These are phyloP conservation scores for Discostella stelligeroides DNA, from an alignment of 108 stramenopile species.

Conservation along the genomic window DNA sequence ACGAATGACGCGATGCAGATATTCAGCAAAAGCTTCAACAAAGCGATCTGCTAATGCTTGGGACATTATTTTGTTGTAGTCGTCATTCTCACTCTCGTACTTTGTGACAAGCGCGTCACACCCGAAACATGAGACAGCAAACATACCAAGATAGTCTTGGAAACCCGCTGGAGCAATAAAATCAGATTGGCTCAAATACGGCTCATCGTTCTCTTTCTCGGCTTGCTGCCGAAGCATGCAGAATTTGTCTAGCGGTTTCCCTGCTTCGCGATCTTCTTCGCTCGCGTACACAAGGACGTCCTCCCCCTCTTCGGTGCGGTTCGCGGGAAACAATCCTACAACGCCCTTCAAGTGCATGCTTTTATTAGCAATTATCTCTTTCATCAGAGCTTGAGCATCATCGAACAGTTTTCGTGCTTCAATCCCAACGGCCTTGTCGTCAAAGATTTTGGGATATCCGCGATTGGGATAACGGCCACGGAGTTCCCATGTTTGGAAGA, in stretches of 20 bases:
- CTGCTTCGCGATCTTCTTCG: conserved; percentile 80
- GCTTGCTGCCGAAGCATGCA: conserved; percentile 99
- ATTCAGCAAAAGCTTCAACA: conserved; percentile 99
- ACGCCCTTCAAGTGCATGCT: conserved; percentile 90
- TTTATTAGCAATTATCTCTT: conserved; percentile 89
- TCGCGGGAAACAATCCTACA: conserved; percentile 96
- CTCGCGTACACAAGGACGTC: conserved; percentile 93
- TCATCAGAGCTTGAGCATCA: conserved; percentile 96
- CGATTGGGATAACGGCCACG: conserved; percentile 99
- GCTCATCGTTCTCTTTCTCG: conserved; percentile 97
- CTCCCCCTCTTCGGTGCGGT: conserved; percentile 92
- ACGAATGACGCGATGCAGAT: conserved; percentile 95
- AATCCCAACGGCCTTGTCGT: conserved; percentile 93
- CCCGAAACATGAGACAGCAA: conserved; percentile 97
- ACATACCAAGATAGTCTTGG: conserved; percentile 96
- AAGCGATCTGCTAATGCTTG: conserved; percentile 98
- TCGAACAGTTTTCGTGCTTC: conserved; percentile 98
- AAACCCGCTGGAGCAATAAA: conserved; percentile 97
- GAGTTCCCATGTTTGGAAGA: conserved; percentile 99
- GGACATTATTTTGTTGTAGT: conserved; percentile 99
- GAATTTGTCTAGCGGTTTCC: conserved; percentile 76
- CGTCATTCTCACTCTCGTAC: conserved; percentile 94
- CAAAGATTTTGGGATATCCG: conserved; percentile 99
- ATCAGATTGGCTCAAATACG: conserved; percentile 96
- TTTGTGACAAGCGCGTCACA: conserved; percentile 90